Base-by-base conservation (phyloP, 306 rosid species). In the Nissolia schottii region DNA sequence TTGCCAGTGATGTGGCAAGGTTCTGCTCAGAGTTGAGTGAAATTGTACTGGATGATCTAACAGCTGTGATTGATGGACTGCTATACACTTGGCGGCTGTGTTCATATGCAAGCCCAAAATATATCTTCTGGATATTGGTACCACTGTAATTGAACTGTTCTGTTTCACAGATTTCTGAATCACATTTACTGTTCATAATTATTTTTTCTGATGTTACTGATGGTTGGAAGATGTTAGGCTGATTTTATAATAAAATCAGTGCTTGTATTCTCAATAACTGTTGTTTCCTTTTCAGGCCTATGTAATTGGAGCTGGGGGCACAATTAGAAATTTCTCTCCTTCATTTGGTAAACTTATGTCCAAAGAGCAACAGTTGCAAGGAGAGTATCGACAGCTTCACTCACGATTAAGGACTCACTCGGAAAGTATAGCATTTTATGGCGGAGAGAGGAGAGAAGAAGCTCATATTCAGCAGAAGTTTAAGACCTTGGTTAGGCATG, bases 101-200 rank as follows among this genome's bases (percentile, higher is more conserved):
- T 75, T 91, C 97, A 51, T 91, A 91, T 79, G 90, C 97, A 18
- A 91, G 97, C 85, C 96, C 97, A 50, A 91, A 91, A 85, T 91
- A 91, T 79, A 83, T 91, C 81, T 77, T 89, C 75, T 91, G 96
- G 91, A 91, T 91, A 60, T 74, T 89, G 97, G 97, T 91, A 88
- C 83, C 59, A 29, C 68, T 29, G 25, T 54, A 49, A 53, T 32
- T 69, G 55, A 69, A 63, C 51, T 75, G 40, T 54, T 49, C 64
- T 66, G 9, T 43, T 57, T 34, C 13, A 32, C 37, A 32, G 51
- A 45, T 45, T 31, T 65, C 63, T 55, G 49, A 24, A 14, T 31
- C 11, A 10, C 45, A 53, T 74, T 51, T 32, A 9, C 14, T 16
- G 22, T 51, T 28, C 16, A 23, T 43, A 38, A 7, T 37, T 19